Evolutionary conservation across 225 moss, liverwort and hornwort species (phyloP).

Genomic region (Rhytidiadelphus loreus): DNA sequence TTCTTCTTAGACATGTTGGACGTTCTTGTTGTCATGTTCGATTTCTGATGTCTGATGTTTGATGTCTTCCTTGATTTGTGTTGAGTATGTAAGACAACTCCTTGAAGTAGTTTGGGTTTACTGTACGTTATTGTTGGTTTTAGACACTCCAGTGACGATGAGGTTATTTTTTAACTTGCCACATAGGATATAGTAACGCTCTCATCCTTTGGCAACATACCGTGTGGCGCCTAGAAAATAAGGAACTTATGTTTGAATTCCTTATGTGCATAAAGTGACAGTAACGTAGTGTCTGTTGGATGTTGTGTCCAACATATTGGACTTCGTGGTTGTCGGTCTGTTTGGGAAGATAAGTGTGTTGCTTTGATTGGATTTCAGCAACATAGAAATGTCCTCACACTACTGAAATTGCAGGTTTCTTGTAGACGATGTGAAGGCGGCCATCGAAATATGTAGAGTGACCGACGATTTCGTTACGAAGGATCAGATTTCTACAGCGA

Average conservation of each 20-base stretch:
- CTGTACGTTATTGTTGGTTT: too few species aligned
- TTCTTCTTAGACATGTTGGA: not conserved
- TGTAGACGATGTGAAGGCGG: constrained; percentile 28
- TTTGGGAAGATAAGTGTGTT: not conserved
- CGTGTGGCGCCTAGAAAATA: not conserved
- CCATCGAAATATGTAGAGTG: constrained; percentile 5
- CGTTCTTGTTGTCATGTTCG: not conserved
- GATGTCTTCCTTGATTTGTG: not conserved
- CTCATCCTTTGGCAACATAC: not conserved
- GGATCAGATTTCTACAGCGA: constrained; percentile 6
- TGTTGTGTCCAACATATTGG: not conserved
- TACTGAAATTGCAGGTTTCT: constrained; percentile 9
- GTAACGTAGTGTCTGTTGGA: not conserved
- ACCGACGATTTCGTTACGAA: not conserved
- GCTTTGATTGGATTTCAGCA: not conserved
- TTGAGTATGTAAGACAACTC: not conserved
- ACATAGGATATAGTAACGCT: not conserved
- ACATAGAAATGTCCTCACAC: not conserved
- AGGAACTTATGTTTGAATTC: too few species aligned
- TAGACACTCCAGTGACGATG: not conserved
- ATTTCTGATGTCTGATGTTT: not conserved
- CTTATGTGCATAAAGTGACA: not conserved
- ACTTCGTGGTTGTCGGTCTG: not conserved
- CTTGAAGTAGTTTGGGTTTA: not conserved
- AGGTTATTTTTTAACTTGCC: too few species aligned